Conservation (phyloP, 345 rosid genomes). For the Toxicodendron radicans region DNA sequence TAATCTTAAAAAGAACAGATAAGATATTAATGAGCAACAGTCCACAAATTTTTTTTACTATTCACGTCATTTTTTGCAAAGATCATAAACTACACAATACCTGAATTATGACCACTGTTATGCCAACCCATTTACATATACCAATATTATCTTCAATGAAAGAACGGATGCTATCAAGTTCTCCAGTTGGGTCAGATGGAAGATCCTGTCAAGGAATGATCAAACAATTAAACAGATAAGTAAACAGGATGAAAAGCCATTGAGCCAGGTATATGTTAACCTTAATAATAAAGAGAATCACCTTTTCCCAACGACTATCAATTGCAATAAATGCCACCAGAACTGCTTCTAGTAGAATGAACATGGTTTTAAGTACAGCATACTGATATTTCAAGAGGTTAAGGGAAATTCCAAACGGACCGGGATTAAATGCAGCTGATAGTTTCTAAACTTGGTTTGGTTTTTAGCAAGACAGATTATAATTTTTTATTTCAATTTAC, state of each 20-base stretch:
- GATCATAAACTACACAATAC: constrained; percentile 31
- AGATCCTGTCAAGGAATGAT: constrained; percentile 54
- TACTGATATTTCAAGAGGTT: constrained; percentile 49
- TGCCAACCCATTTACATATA: constrained; percentile 85
- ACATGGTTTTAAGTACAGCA: constrained; percentile 56
- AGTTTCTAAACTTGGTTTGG: background rate
- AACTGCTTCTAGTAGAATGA: constrained; percentile 70
- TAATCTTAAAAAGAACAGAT: background rate
- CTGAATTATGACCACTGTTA: constrained; percentile 64
- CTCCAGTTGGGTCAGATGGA: constrained; percentile 91
- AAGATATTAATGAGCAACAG: background rate
- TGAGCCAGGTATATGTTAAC: background rate
- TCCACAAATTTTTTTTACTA: background rate
- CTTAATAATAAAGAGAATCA: constrained; percentile 25
- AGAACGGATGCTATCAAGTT: constrained; percentile 60
- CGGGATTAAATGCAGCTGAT: background rate
- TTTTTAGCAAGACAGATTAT: background rate
- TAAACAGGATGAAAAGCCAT: constrained; percentile 2
- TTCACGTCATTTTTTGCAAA: background rate
- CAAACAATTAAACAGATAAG: background rate
- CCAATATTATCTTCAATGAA: constrained; percentile 68
- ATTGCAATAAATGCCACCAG: constrained; percentile 79
- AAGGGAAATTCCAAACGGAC: constrained; percentile 22
- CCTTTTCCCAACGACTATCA: constrained; percentile 84
- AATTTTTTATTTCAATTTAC: background rate